Percentiles rank a stretch among this genome's conserved stretches.
These are phyloP conservation scores for Pseudogymnoascus sp. DNA, from an alignment of 2,329 filamentous ascomycete genomes.

Conservation along the genomic window DNA sequence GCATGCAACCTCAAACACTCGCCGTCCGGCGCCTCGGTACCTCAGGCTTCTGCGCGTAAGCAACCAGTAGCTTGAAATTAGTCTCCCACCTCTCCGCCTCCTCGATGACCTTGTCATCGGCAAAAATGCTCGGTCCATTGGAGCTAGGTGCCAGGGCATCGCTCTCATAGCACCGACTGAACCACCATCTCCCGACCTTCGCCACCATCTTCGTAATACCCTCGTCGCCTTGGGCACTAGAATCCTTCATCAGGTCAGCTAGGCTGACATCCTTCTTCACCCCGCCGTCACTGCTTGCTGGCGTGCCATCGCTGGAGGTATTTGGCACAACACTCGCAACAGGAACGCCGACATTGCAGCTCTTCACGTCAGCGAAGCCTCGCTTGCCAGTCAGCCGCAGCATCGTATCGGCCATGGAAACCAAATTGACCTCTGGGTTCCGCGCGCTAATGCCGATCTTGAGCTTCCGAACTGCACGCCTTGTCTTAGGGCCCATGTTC, in stretches of 20 bases:
- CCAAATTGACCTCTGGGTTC: conserved; percentile 51
- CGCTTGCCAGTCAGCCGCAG: conserved; percentile 58
- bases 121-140: conserved; percentile 61
- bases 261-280: conserved; percentile 40
- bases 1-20: conserved; percentile 19
- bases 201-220: conserved; percentile 88
- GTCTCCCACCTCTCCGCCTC: conserved; percentile 85
- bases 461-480: conserved; percentile 58
- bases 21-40: conserved; percentile 20
- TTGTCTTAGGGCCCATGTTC: conserved; percentile 67
- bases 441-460: conserved; percentile 61
- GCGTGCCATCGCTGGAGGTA: conserved; percentile 20
- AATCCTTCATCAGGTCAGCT: conserved; percentile 64
- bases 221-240: conserved; percentile 64
- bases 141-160: conserved; percentile 41
- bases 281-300: conserved; percentile 17
- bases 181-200: conserved; percentile 93
- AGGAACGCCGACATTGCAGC: conserved; percentile 69
- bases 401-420: conserved; percentile 50
- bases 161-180: conserved; percentile 81
- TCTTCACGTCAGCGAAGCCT: conserved; percentile 64
- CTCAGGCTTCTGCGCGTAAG: conserved; percentile 48
- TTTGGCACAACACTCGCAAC: conserved; percentile 48
- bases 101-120: conserved; percentile 60
- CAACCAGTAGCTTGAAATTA: conserved; percentile 83